Evolutionary conservation across 495 filamentous ascomycete species (phyloP).

Genomic region (Emericellopsis terricola): DNA sequence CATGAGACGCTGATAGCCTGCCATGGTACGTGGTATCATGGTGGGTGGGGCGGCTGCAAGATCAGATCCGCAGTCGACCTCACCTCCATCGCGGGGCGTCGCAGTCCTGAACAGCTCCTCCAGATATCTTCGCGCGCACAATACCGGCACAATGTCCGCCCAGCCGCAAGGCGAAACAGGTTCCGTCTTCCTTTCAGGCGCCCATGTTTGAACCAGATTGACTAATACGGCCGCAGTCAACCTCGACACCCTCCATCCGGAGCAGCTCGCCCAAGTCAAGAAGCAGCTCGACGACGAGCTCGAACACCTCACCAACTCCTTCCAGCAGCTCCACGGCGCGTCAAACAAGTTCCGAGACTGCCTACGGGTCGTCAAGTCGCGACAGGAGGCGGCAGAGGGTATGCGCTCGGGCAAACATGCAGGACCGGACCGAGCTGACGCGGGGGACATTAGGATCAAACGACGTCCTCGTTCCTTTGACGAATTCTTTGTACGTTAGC

Average conservation of each 20-base stretch:
- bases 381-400: neutral
- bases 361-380: slow-evolving; percentile 49
- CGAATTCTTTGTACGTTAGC: slow-evolving; percentile 83
- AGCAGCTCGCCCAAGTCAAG: slow-evolving; percentile 49
- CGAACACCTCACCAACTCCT: slow-evolving; percentile 78
- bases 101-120: too few species aligned
- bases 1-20: too few species aligned
- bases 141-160: too few species aligned
- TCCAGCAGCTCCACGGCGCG: slow-evolving; percentile 71
- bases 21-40: too few species aligned
- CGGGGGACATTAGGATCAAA: slow-evolving; percentile 20
- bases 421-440: neutral
- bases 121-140: too few species aligned
- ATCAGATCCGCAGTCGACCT: too few species aligned
- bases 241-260: slow-evolving; percentile 28
- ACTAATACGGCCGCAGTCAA: too few species aligned
- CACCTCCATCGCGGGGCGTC: too few species aligned
- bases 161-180: too few species aligned
- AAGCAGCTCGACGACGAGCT: slow-evolving; percentile 91
- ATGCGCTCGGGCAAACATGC: slow-evolving; percentile 2
- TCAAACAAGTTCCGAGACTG: slow-evolving; percentile 89
- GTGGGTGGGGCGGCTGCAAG: too few species aligned
- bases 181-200: too few species aligned
- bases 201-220: too few species aligned
- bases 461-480: slow-evolving; percentile 75